A percentile compares a stretch with the other conserved stretches of the same genome.
phyloP scores from a whole-genome alignment of 2,329 filamentous ascomycete genomes.

The Penicillium oxalicum region DNA sequence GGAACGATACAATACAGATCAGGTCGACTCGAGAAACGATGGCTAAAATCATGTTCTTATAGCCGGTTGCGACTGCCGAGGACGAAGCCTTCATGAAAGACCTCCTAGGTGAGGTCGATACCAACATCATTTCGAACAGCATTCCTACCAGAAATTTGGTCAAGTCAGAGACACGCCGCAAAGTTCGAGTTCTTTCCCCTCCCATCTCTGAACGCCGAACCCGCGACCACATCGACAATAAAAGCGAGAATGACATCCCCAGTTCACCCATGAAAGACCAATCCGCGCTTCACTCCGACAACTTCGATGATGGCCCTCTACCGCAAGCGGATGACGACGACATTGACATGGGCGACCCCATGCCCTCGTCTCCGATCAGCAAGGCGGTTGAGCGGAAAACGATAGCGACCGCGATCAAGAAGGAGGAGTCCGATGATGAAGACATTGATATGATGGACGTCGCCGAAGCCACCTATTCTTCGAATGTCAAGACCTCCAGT shows the following conservation, averaged over 20 bases:
- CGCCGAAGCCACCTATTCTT: conserved; percentile 63
- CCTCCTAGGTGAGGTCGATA: conserved; percentile 81
- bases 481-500: conserved; percentile 58
- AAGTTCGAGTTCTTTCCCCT: conserved; percentile 74
- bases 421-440: conserved; percentile 64
- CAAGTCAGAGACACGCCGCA: conserved; percentile 70
- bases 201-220: conserved; percentile 52
- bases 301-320: conserved; percentile 51
- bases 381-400: conserved; percentile 70
- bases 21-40: neutral
- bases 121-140: conserved; percentile 59
- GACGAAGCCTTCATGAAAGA: conserved; percentile 82
- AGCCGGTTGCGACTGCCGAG: conserved; percentile 71
- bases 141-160: conserved; percentile 56
- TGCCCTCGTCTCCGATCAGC: conserved; percentile 78
- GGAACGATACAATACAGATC: conserved; percentile 1
- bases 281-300: conserved; percentile 40
- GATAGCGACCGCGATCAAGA: conserved; percentile 47
- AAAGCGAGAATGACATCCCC: conserved; percentile 42
- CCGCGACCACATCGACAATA: conserved; percentile 48
- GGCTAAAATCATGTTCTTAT: neutral
- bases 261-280: conserved; percentile 38
- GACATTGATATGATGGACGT: conserved; percentile 84
- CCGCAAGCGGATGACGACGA: conserved; percentile 62
- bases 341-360: conserved; percentile 76